Percentiles rank a stretch among this genome's conserved stretches.
Evolutionary conservation across 257 asterid genomes (phyloP).

Genomic region (Lavandula angustifolia): DNA sequence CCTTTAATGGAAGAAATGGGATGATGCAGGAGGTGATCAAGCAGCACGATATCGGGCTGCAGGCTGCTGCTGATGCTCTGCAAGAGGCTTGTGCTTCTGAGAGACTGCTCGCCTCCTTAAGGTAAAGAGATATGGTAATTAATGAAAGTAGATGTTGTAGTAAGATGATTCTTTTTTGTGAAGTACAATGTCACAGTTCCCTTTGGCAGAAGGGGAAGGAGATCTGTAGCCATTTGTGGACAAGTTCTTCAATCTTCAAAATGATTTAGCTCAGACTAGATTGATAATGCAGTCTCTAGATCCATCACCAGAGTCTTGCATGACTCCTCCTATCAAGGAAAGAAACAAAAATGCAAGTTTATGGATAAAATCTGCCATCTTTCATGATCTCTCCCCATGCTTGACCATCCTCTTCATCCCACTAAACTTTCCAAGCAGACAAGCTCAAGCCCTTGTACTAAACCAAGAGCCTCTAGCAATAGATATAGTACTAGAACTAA

Average conservation of each 20-base stretch:
- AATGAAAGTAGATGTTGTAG: background rate
- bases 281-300: conserved; percentile 59
- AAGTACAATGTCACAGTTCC: conserved; percentile 66
- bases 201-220: conserved; percentile 51
- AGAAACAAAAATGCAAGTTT: conserved; percentile 56
- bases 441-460: conserved; percentile 1
- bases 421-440: conserved; percentile 21
- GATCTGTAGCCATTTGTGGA: conserved; percentile 55
- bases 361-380: conserved; percentile 70
- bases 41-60: conserved; percentile 61
- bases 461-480: conserved; percentile 40
- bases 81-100: conserved; percentile 85
- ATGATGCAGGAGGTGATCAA: conserved; percentile 46
- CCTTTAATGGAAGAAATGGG: too few relatives aligned
- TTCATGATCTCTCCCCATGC: conserved; percentile 58
- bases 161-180: background rate
- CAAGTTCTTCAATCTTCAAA: conserved; percentile 53
- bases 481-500: conserved; percentile 30
- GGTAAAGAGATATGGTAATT: conserved; percentile 35
- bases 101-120: conserved; percentile 69
- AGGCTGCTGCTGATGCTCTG: conserved; percentile 72
- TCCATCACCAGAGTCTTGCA: conserved; percentile 36
- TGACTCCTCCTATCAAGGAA: conserved; percentile 44
- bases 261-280: conserved; percentile 47
- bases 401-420: conserved; percentile 24